Base-by-base conservation (phyloP, 2,329 filamentous ascomycete genomes). In the Macrophomina phaseolina region DNA sequence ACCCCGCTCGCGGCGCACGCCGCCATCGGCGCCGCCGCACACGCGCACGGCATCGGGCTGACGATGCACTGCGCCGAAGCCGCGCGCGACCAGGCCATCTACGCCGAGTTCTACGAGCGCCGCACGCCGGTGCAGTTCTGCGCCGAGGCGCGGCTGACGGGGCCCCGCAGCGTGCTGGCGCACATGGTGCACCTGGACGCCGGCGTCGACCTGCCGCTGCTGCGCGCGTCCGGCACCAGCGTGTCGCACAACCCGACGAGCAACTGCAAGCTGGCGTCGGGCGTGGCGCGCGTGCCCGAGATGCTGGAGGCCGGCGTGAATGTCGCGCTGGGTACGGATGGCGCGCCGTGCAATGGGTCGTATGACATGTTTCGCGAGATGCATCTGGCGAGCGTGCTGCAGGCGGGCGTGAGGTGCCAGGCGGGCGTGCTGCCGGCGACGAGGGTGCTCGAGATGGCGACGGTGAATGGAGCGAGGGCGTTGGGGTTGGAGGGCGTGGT, bases 21-120 rank as follows among this genome's bases (percentile, higher is more conserved):
- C 7, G 76, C 78, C 51, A 81, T 84, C 69, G 81, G 80, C 3
- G 72, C 77, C 9, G 75, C 80, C 12, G 82, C 80, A 38, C 69
- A 68, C 5, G 70, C 74, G 16, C 79, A 80, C 60, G 72, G 72
- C 23, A 81, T 84, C 45, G 80, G 81, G 0, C 69, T 84, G 36
- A 84, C 81, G 3, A 83, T 82, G 80, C 81, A 83, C 71, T 82
- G 80, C 68, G 81, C 80, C 16, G 81, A 83, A 70, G 79, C 76
- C 16, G 75, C 79, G 3, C 76, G 75, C 55, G 81, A 82, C 68
- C 75, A 77, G 6, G 65, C 70, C 18, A 80, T 81, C 62, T 80
- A 76, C 67, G 71, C 73, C 30, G 72, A 77, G 9, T 75, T 74
- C 65, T 83, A 83, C 70, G 72, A 70, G 14, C 75, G 75, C 60